phyloP scores from a whole-genome alignment of 352 stramenopile species.

The Blastocystis sp. region DNA sequence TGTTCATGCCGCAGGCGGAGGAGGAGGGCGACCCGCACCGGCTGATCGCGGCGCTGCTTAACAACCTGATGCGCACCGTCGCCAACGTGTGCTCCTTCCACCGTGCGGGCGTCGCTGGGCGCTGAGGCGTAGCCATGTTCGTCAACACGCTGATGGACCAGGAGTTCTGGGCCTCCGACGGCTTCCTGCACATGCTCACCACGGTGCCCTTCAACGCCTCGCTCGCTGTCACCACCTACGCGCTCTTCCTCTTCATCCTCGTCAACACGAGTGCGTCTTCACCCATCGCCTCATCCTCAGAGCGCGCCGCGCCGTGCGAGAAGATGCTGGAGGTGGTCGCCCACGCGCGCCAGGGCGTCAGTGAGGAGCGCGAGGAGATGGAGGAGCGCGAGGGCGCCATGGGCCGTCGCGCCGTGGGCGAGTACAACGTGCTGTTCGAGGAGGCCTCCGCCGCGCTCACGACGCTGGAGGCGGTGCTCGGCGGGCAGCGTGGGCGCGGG shows the following conservation, averaged over 20 bases:
- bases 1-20: slow-evolving; percentile 16
- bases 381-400: background rate
- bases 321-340: background rate
- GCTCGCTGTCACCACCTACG: background rate
- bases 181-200: background rate
- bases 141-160: background rate
- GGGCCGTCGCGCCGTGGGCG: background rate
- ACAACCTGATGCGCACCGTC: slow-evolving; percentile 22
- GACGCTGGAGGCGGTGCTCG: slow-evolving; percentile 5
- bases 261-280: background rate
- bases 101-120: background rate
- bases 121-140: slow-evolving; percentile 44
- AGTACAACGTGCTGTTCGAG: slow-evolving; percentile 21
- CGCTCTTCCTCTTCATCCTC: slow-evolving; percentile 11
- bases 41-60: slow-evolving; percentile 1
- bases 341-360: background rate
- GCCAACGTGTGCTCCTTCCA: slow-evolving; percentile 15
- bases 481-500: background rate
- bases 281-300: background rate
- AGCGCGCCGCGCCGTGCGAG: background rate
- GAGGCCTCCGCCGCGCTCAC: slow-evolving; percentile 11
- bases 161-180: slow-evolving; percentile 22
- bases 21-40: background rate
- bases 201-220: slow-evolving; percentile 25
- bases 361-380: slow-evolving; percentile 5